A percentile compares a stretch with the other conserved stretches of the same genome.
Conservation (phyloP, 176 grass and related monocot genomes). For the Zoysia japonica region DNA sequence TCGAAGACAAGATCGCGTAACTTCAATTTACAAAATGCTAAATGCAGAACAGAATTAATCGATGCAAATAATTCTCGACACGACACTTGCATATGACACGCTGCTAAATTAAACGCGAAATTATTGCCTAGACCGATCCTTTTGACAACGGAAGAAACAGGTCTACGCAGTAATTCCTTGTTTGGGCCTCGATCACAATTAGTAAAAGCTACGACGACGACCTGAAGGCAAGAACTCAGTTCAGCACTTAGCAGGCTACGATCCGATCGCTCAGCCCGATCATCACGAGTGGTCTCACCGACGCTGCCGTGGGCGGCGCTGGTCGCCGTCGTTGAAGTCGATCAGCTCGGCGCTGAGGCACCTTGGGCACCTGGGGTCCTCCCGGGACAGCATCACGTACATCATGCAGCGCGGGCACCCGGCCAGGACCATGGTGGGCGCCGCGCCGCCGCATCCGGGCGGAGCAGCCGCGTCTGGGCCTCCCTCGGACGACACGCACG, state of each 20-base stretch:
- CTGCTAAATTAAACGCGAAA: slow-evolving; percentile 34
- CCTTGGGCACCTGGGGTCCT: slow-evolving; percentile 87
- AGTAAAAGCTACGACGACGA: slow-evolving; percentile 22
- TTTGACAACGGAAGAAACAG: slow-evolving; percentile 43
- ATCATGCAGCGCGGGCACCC: slow-evolving; percentile 94
- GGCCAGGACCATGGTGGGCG: slow-evolving; percentile 78
- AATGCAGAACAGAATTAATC: not conserved
- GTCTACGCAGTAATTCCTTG: slow-evolving; percentile 64
- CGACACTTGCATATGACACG: slow-evolving; percentile 9
- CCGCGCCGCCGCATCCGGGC: slow-evolving; percentile 19
- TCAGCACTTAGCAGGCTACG: not conserved
- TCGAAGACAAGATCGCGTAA: slow-evolving; percentile 29
- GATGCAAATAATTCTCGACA: slow-evolving; percentile 19
- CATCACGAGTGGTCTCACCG: slow-evolving; percentile 24
- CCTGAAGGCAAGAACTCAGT: slow-evolving; percentile 3
- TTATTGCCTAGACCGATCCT: slow-evolving; percentile 62
- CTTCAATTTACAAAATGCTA: slow-evolving; percentile 34
- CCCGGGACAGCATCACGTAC: slow-evolving; percentile 94
- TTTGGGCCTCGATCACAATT: slow-evolving; percentile 14
- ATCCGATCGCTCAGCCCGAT: not conserved
- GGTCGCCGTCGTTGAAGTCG: slow-evolving; percentile 73
- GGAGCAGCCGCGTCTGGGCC: slow-evolving; percentile 50
- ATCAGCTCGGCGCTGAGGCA: slow-evolving; percentile 90
- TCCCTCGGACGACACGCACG: slow-evolving; percentile 96
- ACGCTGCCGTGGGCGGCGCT: slow-evolving; percentile 45